phyloP scores from a whole-genome alignment of 2,329 filamentous ascomycete species.

The Colletotrichum karsti region DNA sequence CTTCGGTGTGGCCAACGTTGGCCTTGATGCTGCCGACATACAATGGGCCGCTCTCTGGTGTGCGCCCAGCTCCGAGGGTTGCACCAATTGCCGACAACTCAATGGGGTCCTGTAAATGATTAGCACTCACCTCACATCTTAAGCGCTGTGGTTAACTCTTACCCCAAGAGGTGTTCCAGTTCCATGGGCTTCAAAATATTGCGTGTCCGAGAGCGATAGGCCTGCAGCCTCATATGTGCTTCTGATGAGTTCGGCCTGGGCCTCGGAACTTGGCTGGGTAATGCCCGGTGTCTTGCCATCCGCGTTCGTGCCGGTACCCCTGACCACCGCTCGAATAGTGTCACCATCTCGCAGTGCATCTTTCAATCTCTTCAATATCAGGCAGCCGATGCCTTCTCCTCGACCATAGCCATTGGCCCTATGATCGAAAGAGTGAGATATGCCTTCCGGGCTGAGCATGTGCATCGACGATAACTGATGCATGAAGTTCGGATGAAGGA shows the following conservation, averaged over 20 bases:
- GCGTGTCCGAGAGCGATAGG: conserved; percentile 33
- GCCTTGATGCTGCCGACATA: conserved; percentile 42
- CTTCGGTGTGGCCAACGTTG: conserved; percentile 53
- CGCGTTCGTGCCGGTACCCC: conserved; percentile 37
- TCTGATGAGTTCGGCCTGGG: conserved; percentile 41
- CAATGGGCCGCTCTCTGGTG: conserved; percentile 37
- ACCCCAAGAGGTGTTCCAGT: conserved; percentile 39
- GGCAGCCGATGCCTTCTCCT: conserved; percentile 48
- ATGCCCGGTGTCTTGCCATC: conserved; percentile 47
- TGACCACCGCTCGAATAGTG: conserved; percentile 41
- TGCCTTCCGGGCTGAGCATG: conserved; percentile 29
- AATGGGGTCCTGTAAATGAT: conserved; percentile 61
- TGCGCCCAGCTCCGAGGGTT: conserved; percentile 48
- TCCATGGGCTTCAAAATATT: conserved; percentile 56
- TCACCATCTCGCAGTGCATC: conserved; percentile 51
- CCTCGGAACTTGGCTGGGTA: conserved; percentile 44
- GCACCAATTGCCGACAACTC: conserved; percentile 58
- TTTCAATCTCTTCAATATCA: conserved; percentile 50
- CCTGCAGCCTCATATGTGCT: background rate
- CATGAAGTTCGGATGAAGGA: conserved; percentile 29
- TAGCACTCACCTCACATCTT: conserved; percentile 41
- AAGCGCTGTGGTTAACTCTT: background rate
- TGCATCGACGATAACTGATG: conserved; percentile 19
- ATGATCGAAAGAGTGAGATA: conserved; percentile 40
- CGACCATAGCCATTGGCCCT: conserved; percentile 51